Evolutionary conservation across 2,329 filamentous ascomycete species (phyloP).

Genomic region (Epichloe sp.): DNA sequence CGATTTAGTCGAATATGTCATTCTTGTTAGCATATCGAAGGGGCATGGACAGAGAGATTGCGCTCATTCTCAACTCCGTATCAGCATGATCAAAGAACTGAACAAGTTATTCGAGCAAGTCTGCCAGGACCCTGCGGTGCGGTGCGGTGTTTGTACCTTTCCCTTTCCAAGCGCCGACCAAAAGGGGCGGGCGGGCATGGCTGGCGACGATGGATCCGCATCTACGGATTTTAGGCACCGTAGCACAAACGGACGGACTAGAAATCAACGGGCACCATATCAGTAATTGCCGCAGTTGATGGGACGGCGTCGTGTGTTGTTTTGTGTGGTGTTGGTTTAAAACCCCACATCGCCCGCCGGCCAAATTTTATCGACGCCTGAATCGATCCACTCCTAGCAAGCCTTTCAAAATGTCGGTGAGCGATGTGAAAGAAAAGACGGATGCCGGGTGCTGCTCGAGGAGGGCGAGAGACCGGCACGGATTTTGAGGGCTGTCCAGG

Average conservation of each 20-base stretch:
- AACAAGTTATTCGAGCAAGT: background rate
- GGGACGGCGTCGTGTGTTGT: background rate
- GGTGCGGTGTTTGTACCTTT: background rate
- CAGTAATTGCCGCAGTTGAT: background rate
- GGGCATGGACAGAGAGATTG: background rate
- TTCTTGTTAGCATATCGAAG: too few species aligned
- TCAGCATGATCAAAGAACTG: background rate
- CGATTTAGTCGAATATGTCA: too few species aligned
- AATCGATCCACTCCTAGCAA: conserved; percentile 1
- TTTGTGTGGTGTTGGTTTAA: too few species aligned
- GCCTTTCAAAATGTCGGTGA: conserved; percentile 7
- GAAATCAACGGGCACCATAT: background rate
- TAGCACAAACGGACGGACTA: background rate
- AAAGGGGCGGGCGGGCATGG: background rate
- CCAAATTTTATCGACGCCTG: conserved; percentile 1
- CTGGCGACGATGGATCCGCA: too few species aligned
- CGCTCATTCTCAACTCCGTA: too few species aligned
- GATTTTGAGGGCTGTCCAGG: background rate
- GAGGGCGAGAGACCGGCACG: too few species aligned
- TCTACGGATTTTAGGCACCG: too few species aligned
- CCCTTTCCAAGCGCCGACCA: background rate
- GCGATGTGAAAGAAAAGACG: background rate
- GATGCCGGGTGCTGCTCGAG: background rate
- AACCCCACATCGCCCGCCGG: conserved; percentile 2
- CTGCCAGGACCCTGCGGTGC: background rate